Conservation (phyloP, 192 early-diverging fungal genomes). For the Funneliformis geosporum region DNA sequence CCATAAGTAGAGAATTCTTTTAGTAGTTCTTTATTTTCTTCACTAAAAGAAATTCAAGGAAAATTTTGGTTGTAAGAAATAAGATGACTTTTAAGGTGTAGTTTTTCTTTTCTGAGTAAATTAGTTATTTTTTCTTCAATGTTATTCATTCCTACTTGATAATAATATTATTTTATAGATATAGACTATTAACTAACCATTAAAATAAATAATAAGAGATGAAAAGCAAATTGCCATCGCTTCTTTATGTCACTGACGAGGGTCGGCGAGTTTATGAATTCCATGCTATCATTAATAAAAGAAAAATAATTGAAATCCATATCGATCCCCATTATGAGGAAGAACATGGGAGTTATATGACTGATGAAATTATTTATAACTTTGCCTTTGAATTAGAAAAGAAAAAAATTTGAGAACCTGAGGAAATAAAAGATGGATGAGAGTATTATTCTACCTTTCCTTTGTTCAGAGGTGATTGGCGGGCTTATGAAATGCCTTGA, state of each 20-base stretch:
- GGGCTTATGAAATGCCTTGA: background rate
- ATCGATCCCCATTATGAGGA: constrained; percentile 1
- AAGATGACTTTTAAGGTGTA: no score
- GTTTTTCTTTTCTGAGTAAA: no score
- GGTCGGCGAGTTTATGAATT: background rate
- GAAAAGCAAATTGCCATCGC: background rate
- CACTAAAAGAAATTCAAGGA: no score
- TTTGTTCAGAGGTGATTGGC: background rate
- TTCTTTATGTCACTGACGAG: background rate
- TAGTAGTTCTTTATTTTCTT: no score
- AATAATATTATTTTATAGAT: no score
- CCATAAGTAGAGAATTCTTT: no score
- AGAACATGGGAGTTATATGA: background rate
- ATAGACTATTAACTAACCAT: no score
- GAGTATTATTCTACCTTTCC: background rate
- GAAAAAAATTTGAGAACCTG: background rate
- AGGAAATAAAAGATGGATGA: background rate
- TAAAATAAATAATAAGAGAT: no score
- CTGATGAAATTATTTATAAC: background rate
- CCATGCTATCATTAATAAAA: background rate
- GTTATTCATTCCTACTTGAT: no score
- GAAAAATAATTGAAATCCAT: background rate
- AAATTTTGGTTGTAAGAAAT: no score
- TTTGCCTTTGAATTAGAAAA: background rate
- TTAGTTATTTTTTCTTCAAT: no score